Percentiles rank a stretch among this genome's conserved stretches.
These are phyloP conservation scores for Evernia prunastri DNA, from an alignment of 495 filamentous ascomycete species.

Conservation along the genomic window DNA sequence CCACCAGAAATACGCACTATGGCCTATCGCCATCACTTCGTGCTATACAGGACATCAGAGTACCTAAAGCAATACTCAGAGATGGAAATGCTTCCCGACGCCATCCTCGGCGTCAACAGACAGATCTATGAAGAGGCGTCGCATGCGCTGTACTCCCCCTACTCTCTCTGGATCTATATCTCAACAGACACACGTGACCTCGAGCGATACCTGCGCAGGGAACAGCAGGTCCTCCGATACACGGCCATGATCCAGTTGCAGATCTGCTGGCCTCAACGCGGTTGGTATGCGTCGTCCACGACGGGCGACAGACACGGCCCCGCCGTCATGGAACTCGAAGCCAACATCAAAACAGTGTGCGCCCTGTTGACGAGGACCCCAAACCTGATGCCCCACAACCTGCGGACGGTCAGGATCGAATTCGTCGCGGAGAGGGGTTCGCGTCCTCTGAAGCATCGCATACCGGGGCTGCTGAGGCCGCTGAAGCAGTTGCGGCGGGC, in stretches of 20 bases:
- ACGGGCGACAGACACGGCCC: no score
- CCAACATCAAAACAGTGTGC: neutral
- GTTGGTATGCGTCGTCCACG: neutral
- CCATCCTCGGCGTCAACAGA: neutral
- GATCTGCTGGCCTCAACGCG: neutral
- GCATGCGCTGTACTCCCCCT: neutral
- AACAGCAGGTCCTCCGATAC: neutral
- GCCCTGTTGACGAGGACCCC: neutral
- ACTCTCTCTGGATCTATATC: no score
- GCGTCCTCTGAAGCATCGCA: neutral
- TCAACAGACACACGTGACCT: no score
- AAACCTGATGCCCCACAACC: no score
- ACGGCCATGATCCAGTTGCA: neutral
- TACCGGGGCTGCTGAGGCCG: neutral
- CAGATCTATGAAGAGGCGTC: neutral
- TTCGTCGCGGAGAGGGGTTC: neutral
- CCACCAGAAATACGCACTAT: conserved; percentile 10
- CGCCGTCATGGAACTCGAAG: neutral
- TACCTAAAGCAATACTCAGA: neutral
- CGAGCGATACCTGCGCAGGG: no score
- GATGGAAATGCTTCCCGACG: neutral
- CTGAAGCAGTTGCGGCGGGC: neutral
- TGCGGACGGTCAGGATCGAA: neutral
- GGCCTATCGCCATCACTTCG: neutral
- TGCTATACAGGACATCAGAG: no score